phyloP scores from a whole-genome alignment of 345 rosid species.

The Populus nigra region DNA sequence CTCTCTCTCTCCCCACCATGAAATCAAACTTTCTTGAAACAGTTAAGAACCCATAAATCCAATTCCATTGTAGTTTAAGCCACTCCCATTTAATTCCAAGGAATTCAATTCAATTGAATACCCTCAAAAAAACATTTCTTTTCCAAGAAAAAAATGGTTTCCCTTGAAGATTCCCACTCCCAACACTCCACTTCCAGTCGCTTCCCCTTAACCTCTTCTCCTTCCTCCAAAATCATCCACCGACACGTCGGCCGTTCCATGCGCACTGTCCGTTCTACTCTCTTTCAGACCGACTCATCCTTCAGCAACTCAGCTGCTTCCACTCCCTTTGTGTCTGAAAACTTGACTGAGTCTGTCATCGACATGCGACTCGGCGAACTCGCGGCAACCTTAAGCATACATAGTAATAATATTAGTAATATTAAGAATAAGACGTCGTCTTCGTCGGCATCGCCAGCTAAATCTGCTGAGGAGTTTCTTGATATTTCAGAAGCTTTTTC shows the following conservation, averaged over 20 bases:
- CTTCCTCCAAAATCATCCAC: constrained; percentile 42
- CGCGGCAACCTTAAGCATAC: constrained; percentile 40
- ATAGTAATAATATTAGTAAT: constrained; percentile 9
- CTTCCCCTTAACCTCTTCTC: constrained; percentile 46
- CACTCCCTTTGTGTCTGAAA: constrained; percentile 55
- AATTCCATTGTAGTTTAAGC: neutral
- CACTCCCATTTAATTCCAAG: neutral
- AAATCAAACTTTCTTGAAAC: constrained; percentile 26
- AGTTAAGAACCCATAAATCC: neutral
- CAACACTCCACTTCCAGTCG: constrained; percentile 45
- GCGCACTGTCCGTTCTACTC: constrained; percentile 77
- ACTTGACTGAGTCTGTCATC: constrained; percentile 72
- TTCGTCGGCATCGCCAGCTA: constrained; percentile 37
- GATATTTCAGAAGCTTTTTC: constrained; percentile 81
- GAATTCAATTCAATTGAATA: neutral
- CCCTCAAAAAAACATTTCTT: neutral
- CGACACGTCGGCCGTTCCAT: constrained; percentile 80
- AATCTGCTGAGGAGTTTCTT: constrained; percentile 40
- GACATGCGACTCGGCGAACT: constrained; percentile 91
- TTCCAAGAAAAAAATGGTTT: constrained; percentile 49
- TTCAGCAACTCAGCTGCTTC: constrained; percentile 28
- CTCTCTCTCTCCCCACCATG: constrained; percentile 16
- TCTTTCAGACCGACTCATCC: constrained; percentile 43
- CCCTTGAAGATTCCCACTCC: constrained; percentile 60
- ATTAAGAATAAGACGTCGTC: constrained; percentile 27